Percentiles rank a stretch among this genome's conserved stretches.
Evolutionary conservation across 2,329 filamentous ascomycete species (phyloP).

Genomic region (Pseudocercospora macadamiae): DNA sequence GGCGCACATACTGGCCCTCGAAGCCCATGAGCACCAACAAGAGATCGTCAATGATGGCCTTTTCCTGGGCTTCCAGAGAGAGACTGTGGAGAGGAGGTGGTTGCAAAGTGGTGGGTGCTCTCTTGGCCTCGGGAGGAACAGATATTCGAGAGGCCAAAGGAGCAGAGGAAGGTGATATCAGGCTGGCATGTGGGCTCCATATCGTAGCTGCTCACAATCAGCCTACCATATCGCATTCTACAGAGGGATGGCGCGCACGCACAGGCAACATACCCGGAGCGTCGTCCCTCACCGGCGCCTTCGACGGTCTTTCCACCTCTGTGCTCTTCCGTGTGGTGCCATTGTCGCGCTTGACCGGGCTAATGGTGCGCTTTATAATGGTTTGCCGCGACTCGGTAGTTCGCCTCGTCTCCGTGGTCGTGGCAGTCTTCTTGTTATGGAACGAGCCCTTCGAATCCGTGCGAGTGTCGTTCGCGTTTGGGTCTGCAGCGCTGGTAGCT

Average conservation of each 20-base stretch:
- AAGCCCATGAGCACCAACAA: slow-evolving; percentile 97
- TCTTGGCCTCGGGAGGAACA: slow-evolving; percentile 63
- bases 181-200: slow-evolving; percentile 80
- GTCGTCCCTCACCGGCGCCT: slow-evolving; percentile 20
- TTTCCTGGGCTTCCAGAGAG: slow-evolving; percentile 80
- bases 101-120: slow-evolving; percentile 70
- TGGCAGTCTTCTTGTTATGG: slow-evolving; percentile 24
- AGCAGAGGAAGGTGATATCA: slow-evolving; percentile 69
- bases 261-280: slow-evolving; percentile 28
- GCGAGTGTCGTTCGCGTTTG: slow-evolving; percentile 23
- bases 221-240: background rate
- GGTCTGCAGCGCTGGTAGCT: slow-evolving; percentile 27
- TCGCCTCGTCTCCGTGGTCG: slow-evolving; percentile 25
- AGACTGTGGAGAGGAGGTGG: slow-evolving; percentile 70
- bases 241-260: slow-evolving; percentile 11
- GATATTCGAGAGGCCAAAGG: slow-evolving; percentile 73
- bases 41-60: slow-evolving; percentile 83
- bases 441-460: slow-evolving; percentile 19
- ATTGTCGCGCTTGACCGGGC: slow-evolving; percentile 23
- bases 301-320: slow-evolving; percentile 25
- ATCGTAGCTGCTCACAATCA: slow-evolving; percentile 38
- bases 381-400: slow-evolving; percentile 25
- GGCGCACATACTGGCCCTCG: slow-evolving; percentile 96
- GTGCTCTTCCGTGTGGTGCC: slow-evolving; percentile 20
- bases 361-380: slow-evolving; percentile 25